A percentile compares a stretch with the other conserved stretches of the same genome.
Evolutionary conservation across 345 rosid genomes (phyloP).

Genomic region (Heritiera fomes): DNA sequence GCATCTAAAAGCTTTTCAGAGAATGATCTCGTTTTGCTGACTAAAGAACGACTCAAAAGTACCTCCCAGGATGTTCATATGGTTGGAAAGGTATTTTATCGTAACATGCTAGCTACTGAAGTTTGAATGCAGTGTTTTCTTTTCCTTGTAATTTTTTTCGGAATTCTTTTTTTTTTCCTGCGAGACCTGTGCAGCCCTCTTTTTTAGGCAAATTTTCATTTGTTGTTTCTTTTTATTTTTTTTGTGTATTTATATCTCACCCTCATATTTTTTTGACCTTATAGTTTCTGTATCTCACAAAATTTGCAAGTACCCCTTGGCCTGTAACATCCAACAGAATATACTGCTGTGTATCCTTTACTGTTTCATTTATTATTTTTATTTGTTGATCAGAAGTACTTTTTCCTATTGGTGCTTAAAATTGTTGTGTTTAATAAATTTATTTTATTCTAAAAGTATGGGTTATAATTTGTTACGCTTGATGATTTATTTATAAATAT

Average conservation of each 20-base stretch:
- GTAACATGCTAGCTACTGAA: background rate
- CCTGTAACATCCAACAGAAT: background rate
- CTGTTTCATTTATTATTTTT: too few species aligned
- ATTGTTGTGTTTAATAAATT: background rate
- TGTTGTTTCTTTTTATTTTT: background rate
- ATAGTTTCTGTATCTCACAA: background rate
- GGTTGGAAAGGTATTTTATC: constrained; percentile 84
- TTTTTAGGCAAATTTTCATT: background rate
- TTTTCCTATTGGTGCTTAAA: background rate
- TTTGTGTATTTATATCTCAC: background rate
- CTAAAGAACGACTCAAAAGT: constrained; percentile 70
- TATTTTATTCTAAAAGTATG: background rate
- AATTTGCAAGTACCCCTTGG: background rate
- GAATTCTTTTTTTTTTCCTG: background rate
- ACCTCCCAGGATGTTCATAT: constrained; percentile 55
- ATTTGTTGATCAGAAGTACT: background rate
- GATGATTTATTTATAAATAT: background rate
- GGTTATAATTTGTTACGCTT: background rate
- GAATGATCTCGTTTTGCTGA: constrained; percentile 88
- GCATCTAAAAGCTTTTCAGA: constrained; percentile 69
- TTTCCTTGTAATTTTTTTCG: background rate
- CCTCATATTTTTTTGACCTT: background rate
- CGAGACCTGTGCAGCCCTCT: background rate
- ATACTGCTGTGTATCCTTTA: background rate
- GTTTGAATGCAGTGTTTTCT: background rate